These are phyloP conservation scores for Talaromyces albobiverticillius DNA, from an alignment of 2,329 filamentous ascomycete genomes.

Conservation along the genomic window DNA sequence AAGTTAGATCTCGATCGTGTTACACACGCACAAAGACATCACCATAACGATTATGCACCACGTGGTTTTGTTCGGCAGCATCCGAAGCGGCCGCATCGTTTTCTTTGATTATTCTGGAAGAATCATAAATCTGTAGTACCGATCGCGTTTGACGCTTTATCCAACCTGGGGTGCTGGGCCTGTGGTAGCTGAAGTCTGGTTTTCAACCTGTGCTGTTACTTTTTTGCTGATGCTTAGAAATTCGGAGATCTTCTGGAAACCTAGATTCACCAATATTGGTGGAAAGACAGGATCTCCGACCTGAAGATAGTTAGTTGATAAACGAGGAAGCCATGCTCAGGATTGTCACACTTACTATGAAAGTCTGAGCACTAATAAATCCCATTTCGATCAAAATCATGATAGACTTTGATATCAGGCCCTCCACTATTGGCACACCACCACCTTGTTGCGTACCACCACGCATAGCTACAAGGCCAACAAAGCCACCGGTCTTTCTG, in stretches of 20 bases:
- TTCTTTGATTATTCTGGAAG: too few species aligned
- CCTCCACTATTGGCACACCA: conserved; percentile 4
- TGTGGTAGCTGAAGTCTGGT: neutral
- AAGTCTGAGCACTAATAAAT: conserved; percentile 12
- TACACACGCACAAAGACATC: too few species aligned
- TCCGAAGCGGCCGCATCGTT: too few species aligned
- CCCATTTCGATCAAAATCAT: conserved; percentile 12
- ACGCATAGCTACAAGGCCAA: conserved; percentile 5
- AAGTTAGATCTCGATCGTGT: too few species aligned
- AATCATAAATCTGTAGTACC: too few species aligned
- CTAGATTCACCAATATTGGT: conserved; percentile 8
- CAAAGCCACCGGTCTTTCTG: conserved; percentile 7
- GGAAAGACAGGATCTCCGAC: conserved; percentile 12
- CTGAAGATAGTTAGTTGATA: neutral
- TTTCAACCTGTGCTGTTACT: neutral
- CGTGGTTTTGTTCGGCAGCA: too few species aligned
- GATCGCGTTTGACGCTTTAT: too few species aligned
- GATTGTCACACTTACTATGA: too few species aligned
- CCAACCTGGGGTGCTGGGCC: neutral
- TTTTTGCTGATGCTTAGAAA: conserved; percentile 14
- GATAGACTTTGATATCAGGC: conserved; percentile 6
- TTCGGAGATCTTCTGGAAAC: conserved; percentile 12
- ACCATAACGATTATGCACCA: too few species aligned
- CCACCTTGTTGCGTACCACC: too few species aligned
- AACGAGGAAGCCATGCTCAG: too few species aligned